Evolutionary conservation across 768 basidiomycete genomes (phyloP), one percentile per base, ranked within the genome.

Genomic region (Cystobasidium ongulense): DNA sequence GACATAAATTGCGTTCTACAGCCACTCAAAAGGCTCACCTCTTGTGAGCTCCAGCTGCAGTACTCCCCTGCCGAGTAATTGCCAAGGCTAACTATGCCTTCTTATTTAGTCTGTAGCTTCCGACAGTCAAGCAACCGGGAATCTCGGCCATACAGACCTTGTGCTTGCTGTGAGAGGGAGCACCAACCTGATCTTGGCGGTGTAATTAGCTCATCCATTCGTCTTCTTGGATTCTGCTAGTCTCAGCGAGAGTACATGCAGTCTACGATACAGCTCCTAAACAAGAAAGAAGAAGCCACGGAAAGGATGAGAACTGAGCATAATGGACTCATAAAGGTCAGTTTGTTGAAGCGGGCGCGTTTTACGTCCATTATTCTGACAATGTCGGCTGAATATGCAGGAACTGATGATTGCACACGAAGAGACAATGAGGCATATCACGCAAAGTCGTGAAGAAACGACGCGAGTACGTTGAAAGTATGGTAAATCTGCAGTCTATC

Each of bases 271-370:
- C 25, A 54, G 21, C 27, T 71, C 1, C 68, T 71, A 5, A 23
- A 43, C 31, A 36, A 31, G 52, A 71, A 71, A 59, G 68, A 71
- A 11, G 52, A 71, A 46, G 68, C 68, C 10, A 71, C 59, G 29
- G 68, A 71, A 39, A 59, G 25, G 18, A 71, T 71, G 53, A 54
- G 50, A 13, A 27, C 18, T 15, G 68, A 71, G 29, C 68, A 71
- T n/a, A 54, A 71, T 21, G 38, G 59, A 25, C 59, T 52, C 4
- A 31, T 71, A 21, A n/a, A 36, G 31, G 68, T 71, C 25, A 68
- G 29, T 18, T 1, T 8, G 15, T 8, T 38, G 18, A 36, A 15
- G 3, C 25, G 13, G 4, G 7, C 31, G 23, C 13, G 27, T 29
- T 8, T 23, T 25, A 25, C 27, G 8, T 35, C 8, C 62, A 35